phyloP scores from a whole-genome alignment of 2,329 filamentous ascomycete species.

The Hymenoscyphus linearis region DNA sequence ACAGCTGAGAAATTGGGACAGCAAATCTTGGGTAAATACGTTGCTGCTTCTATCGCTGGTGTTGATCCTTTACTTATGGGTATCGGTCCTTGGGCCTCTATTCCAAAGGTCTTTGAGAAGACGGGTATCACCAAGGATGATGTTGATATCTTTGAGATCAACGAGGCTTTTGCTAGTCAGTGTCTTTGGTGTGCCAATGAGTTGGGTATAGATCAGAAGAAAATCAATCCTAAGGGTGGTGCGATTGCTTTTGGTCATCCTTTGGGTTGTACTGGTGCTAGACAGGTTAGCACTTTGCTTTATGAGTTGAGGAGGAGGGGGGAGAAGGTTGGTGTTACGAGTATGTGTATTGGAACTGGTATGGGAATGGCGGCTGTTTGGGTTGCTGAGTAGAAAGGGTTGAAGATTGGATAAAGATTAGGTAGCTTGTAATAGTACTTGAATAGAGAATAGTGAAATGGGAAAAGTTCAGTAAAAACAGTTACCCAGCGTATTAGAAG shows the following conservation, averaged over 20 bases:
- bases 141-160: slow-evolving; percentile 97
- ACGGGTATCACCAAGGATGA: slow-evolving; percentile 83
- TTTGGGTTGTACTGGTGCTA: slow-evolving; percentile 85
- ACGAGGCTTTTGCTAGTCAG: slow-evolving; percentile 96
- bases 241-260: slow-evolving; percentile 96
- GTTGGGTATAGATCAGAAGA: slow-evolving; percentile 73
- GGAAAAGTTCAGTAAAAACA: neutral
- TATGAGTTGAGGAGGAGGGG: slow-evolving; percentile 83
- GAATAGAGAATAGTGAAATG: slow-evolving; percentile 9
- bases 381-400: slow-evolving; percentile 72
- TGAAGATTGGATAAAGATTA: neutral
- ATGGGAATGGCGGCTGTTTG: slow-evolving; percentile 98
- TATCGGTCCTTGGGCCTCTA: slow-evolving; percentile 90
- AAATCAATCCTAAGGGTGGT: slow-evolving; percentile 96
- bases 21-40: slow-evolving; percentile 86
- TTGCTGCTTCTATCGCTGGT: slow-evolving; percentile 77
- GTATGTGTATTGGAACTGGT: slow-evolving; percentile 94
- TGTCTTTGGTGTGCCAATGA: slow-evolving; percentile 91
- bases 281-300: slow-evolving; percentile 87
- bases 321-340: slow-evolving; percentile 83
- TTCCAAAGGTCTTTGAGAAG: slow-evolving; percentile 84
- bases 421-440: slow-evolving; percentile 15
- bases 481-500: neutral
- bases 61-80: slow-evolving; percentile 95
- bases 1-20: slow-evolving; percentile 86